Conservation (phyloP, 768 basidiomycete species). For the Collybia nuda region DNA sequence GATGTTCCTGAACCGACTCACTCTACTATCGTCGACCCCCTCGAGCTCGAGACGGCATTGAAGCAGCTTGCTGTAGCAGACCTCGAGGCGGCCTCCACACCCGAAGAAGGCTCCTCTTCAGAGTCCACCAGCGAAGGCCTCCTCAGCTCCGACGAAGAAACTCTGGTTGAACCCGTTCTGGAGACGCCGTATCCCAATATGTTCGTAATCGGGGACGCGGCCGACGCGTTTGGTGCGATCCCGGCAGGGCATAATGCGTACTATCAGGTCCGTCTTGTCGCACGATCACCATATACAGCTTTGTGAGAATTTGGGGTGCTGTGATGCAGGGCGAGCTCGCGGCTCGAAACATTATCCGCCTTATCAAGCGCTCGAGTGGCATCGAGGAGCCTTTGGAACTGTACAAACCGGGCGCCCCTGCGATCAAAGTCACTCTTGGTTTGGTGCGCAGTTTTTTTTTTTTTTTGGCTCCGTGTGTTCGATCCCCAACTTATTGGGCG, state of each 20-base stretch:
- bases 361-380: constrained; percentile 30
- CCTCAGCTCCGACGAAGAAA: too few species aligned
- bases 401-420: constrained; percentile 47
- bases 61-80: constrained; percentile 18
- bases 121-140: neutral
- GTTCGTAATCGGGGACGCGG: constrained; percentile 63
- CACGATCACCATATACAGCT: neutral
- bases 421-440: constrained; percentile 65
- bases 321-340: constrained; percentile 43
- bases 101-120: neutral
- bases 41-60: constrained; percentile 16
- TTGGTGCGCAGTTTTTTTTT: constrained; percentile 39
- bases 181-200: constrained; percentile 48
- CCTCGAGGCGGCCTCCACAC: neutral
- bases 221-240: constrained; percentile 64
- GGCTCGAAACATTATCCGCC: constrained; percentile 50
- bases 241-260: constrained; percentile 60
- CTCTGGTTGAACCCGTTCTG: neutral
- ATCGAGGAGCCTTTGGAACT: constrained; percentile 32
- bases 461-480: neutral
- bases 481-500: neutral
- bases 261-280: constrained; percentile 33
- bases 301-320: neutral
- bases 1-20: neutral
- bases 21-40: neutral